Evolutionary conservation across 805 yeast species (phyloP), one percentile per base, ranked within the genome.

Genomic region (Jamesozyma rosinii): DNA sequence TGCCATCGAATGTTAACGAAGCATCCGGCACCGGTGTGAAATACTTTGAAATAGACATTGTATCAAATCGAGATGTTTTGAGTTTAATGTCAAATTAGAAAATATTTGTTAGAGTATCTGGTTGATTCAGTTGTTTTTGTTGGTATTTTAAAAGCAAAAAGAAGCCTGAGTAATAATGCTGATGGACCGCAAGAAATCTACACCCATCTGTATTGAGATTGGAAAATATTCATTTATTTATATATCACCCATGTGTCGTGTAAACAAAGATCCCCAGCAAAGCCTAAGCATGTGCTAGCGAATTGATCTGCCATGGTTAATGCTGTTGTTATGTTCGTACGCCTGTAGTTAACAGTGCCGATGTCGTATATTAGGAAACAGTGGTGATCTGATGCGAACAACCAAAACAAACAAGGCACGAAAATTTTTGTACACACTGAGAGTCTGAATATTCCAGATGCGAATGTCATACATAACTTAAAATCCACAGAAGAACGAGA

Each of bases 21-120:
- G 58, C 54, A 41, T 54, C 55, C 6, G 50, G 42, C 2, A 55
- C 49, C 9, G 58, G 57, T 11, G 51, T 52, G 29, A 55, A 55
- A 45, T 55, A 55, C 24, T 50, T 47, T 6, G 59, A 49, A 30
- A 54, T 47, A 6, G 57, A 51, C 60, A 54, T 54, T 14, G n/a
- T 22, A 35, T 21, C 10, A 19, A 20, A 20, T 11, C 21, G 10
- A 13, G 6, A 8, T 6, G 11, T 24, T 24, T 24, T 24, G 29
- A 24, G 11, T 24, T 6, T 24, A 24, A 24, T 24, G 29, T 11
- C 29, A 24, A 24, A 18, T 10, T 9, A 33, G 11, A 33, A 33
- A 18, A 33, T 33, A 10, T 33, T 17, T 11, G 11, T 11, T 8
- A 24, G 11, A 24, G 11, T 24, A 13, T 33, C 13, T 33, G 19